phyloP scores from a whole-genome alignment of 208 protist genomes.

The Blechomonas ayalai region DNA sequence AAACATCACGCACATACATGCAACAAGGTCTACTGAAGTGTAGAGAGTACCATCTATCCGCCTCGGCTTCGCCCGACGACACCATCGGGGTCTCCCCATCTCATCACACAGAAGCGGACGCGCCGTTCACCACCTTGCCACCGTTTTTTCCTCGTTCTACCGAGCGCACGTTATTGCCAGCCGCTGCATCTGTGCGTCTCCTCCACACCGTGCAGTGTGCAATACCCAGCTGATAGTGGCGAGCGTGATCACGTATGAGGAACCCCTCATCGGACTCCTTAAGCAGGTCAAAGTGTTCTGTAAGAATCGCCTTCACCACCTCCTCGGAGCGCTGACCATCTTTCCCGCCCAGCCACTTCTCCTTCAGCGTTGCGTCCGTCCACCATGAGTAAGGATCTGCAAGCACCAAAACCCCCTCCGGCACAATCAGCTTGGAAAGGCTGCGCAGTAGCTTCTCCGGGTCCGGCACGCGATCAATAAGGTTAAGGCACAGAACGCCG shows the following conservation, averaged over 20 bases:
- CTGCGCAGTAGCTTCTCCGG: conserved; percentile 49
- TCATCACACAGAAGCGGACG: no score
- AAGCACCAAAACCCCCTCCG: conserved; percentile 68
- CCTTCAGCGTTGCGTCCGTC: conserved; percentile 46
- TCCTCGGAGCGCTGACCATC: conserved; percentile 49
- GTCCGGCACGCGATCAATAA: conserved; percentile 77
- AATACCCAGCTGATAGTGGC: conserved; percentile 85
- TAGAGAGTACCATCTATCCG: no score
- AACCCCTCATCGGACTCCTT: conserved; percentile 73
- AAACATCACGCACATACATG: no score
- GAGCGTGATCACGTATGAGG: conserved; percentile 80
- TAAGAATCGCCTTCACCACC: conserved; percentile 44
- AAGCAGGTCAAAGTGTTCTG: conserved; percentile 65
- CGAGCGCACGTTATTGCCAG: no score
- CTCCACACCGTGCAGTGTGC: conserved; percentile 78
- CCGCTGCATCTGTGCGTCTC: conserved; percentile 3
- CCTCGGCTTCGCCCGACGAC: no score
- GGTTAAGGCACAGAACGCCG: conserved; percentile 66
- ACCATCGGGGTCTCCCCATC: no score
- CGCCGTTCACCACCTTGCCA: no score
- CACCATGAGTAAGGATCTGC: conserved; percentile 84
- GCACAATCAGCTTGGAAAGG: conserved; percentile 27
- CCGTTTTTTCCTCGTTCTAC: no score
- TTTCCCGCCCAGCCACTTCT: conserved; percentile 68
- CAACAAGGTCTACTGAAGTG: no score